A percentile compares a stretch with the other conserved stretches of the same genome.
phyloP scores from a whole-genome alignment of 441 rosid species.

The Rhodomyrtus psidioides region DNA sequence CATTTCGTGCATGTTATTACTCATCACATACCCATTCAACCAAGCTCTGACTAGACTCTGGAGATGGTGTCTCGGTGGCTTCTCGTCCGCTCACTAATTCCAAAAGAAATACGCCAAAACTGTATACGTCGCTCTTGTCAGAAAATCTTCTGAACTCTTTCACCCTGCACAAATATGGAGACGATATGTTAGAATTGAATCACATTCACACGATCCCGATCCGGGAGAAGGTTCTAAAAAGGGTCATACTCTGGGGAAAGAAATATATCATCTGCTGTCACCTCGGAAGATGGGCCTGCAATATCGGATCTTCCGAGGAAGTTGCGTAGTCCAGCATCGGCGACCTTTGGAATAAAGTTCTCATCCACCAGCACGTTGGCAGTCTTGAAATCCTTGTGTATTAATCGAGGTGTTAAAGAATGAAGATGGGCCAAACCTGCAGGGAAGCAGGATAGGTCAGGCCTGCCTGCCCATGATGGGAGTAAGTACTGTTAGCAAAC shows the following conservation, averaged over 20 bases:
- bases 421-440: constrained; percentile 73
- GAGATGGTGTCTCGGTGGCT: constrained; percentile 44
- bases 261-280: constrained; percentile 66
- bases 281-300: constrained; percentile 79
- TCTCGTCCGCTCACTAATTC: constrained; percentile 58
- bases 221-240: neutral
- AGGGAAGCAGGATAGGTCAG: constrained; percentile 8
- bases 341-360: constrained; percentile 61
- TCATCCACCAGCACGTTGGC: constrained; percentile 72
- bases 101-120: constrained; percentile 69
- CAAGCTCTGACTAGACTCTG: constrained; percentile 47
- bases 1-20: neutral
- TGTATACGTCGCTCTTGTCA: constrained; percentile 61
- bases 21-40: constrained; percentile 69
- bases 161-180: constrained; percentile 27
- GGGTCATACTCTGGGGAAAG: constrained; percentile 79
- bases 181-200: neutral
- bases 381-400: constrained; percentile 69
- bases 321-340: constrained; percentile 63
- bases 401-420: constrained; percentile 52
- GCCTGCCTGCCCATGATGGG: constrained; percentile 9
- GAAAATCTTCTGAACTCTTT: constrained; percentile 59
- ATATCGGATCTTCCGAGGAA: constrained; percentile 63
- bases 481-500: constrained; percentile 9
- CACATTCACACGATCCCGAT: neutral